Base-by-base conservation (phyloP, 2,329 filamentous ascomycete genomes). In the Aspergillus pseudotamarii region DNA sequence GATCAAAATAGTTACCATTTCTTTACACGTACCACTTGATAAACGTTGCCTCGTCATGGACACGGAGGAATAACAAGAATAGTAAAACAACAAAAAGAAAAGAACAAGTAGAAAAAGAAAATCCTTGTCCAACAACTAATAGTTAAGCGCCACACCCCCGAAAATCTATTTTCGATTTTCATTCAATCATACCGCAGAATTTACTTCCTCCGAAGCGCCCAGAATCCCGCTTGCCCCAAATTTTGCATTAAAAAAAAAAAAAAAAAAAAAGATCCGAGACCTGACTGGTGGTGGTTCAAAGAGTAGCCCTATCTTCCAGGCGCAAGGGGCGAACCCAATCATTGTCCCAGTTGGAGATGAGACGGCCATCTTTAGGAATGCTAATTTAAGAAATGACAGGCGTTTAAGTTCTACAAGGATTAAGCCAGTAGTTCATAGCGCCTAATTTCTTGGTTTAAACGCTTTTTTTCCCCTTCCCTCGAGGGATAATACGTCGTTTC, bases 351-450 rank as follows among this genome's bases (percentile, higher is more conserved):
- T 14, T n/a, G 16, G 14, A 54, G 34, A 38, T 26, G 32, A 34
- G n/a, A 54, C 51, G 12, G 36, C 51, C 12, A 38, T 21, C 51
- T 34, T 28, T 55, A 8, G 32, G 34, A 55, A 23, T 55, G 51
- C 51, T 55, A 55, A 55, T 38, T 55, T 36, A 55, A 55, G 51
- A 55, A 55, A 26, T 55, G 51, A 38, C 51, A 21, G 32, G 32
- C 32, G 51, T 38, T 51, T 32, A 10, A 41, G 6, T 32, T 14
- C 51, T 38, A 34, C 51, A 55, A 55, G 51, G 51, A 11, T 55
- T 38, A 12, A 23, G 30, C 19, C 51, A 12, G 51, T 55, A 55
- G 51, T 55, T 55, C 34, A 34, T 36, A 6, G 32, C 32, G 11
- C 51, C 32, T 10, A 34, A 41, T 34, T n/a, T 38, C 51, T 55